phyloP scores from a whole-genome alignment of 2,329 filamentous ascomycete genomes.

The Lasiodiplodia hormozganensis region DNA sequence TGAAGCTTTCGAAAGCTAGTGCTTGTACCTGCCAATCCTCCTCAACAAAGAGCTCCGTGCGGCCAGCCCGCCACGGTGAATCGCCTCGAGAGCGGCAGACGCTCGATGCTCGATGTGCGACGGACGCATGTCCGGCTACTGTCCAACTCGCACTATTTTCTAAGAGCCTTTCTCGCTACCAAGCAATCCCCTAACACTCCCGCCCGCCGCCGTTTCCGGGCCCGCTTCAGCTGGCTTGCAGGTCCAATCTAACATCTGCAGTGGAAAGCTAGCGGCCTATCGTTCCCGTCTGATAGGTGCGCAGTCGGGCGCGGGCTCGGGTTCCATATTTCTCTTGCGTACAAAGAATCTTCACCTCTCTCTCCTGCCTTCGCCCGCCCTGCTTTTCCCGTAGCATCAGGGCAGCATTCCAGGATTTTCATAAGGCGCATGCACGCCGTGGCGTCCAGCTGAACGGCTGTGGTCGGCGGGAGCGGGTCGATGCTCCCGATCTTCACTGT shows the following conservation, averaged over 20 bases:
- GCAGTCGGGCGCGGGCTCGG: background rate
- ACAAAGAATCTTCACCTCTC: background rate
- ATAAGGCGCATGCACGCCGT: background rate
- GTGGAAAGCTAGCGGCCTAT: constrained; percentile 7
- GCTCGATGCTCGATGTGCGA: background rate
- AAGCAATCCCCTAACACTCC: background rate
- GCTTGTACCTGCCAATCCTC: constrained; percentile 21
- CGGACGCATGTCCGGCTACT: constrained; percentile 17
- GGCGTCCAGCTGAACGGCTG: background rate
- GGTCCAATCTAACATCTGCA: background rate
- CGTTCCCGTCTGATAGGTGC: constrained; percentile 2
- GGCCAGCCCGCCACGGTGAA: background rate
- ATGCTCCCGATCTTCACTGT: constrained; percentile 4
- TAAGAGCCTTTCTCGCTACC: constrained; percentile 13
- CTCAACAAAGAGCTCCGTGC: constrained; percentile 6
- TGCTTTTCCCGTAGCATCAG: background rate
- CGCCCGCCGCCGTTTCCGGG: constrained; percentile 23
- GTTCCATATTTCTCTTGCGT: constrained; percentile 16
- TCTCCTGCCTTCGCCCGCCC: background rate
- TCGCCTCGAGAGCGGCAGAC: background rate
- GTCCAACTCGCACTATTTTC: background rate
- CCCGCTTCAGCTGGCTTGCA: background rate
- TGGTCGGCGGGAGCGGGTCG: constrained; percentile 10
- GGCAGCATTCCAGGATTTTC: background rate
- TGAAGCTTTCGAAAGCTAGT: background rate